Evolutionary conservation across 176 grass and related monocot genomes (phyloP).

Genomic region (Otatea glauca): DNA sequence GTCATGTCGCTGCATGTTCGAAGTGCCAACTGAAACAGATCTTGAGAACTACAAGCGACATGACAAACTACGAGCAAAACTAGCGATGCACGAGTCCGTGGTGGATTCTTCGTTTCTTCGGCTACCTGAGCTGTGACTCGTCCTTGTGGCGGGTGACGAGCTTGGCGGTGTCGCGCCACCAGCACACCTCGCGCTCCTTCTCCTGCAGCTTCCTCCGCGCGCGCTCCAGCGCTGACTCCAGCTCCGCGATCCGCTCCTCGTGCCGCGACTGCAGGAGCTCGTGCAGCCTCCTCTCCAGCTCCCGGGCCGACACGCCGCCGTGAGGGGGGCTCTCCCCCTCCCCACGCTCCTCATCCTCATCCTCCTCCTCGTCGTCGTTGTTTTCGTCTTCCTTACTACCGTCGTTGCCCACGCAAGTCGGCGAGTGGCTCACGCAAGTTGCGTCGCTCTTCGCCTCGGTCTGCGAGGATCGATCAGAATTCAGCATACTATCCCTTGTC

Average conservation of each 20-base stretch:
- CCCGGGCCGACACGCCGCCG: conserved; percentile 64
- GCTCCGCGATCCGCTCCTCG: conserved; percentile 78
- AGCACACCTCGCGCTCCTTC: conserved; percentile 74
- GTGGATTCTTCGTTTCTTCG: background rate
- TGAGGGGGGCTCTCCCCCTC: conserved; percentile 3
- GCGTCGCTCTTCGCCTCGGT: conserved; percentile 20
- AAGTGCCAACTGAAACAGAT: too few species aligned
- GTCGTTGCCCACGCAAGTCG: conserved; percentile 15
- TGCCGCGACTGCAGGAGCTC: conserved; percentile 70
- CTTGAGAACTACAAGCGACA: too few species aligned
- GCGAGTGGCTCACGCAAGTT: conserved; percentile 31
- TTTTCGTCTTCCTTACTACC: conserved; percentile 19
- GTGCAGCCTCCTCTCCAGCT: conserved; percentile 80
- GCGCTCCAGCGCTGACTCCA: conserved; percentile 68
- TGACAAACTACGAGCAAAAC: too few species aligned
- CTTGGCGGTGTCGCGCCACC: conserved; percentile 92
- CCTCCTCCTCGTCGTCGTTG: background rate
- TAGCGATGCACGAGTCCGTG: too few species aligned
- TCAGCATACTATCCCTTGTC: background rate
- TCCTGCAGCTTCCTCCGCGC: conserved; percentile 65
- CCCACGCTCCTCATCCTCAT: background rate
- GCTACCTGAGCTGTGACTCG: conserved; percentile 60
- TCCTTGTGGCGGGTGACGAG: conserved; percentile 69
- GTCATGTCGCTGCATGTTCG: too few species aligned
- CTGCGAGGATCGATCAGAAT: conserved; percentile 24